Evolutionary conservation across 768 basidiomycete genomes (phyloP), one percentile per base, ranked within the genome.

Genomic region (Russula dissimulans): DNA sequence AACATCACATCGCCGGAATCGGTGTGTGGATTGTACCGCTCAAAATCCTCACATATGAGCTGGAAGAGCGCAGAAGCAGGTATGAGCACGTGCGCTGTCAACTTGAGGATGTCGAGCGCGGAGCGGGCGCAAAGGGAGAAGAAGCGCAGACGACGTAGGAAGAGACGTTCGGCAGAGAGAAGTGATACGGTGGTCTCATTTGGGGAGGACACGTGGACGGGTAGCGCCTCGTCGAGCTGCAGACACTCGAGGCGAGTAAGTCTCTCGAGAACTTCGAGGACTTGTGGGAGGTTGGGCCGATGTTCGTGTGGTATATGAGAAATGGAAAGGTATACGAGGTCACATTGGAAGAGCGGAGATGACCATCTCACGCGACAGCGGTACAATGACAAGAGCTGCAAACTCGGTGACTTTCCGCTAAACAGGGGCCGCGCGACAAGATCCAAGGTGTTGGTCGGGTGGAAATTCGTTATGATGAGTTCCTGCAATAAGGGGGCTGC

Each of bases 251-350:
- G 62, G 53, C 54, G 59, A 22, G 48, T 38, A 1, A 62, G 39
- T 34, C 48, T 15, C 31, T 39, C 41, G 46, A 63, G 62, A 9
- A 61, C 62, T 10, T 55, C 48, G 42, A 61, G 62, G 31, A 62
- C 53, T 43, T 51, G 59, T 3, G 43, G 18, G 43, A 56, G 43
- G 14, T 18, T 18, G 31, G 62, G 62, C 4, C 52, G 36, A 15
- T 55, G 38, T 2, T 56, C 47, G 41, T 44, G 43, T 7, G 44
- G 59, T 18, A 62, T 49, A 47, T 61, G 62, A 22, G 59, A 61
- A 55, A 63, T 42, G 45, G 46, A 61, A 36, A 63, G 62, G 38
- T 61, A 61, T 51, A 63, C 60, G 54, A 63, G 59, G 48, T 61
- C 45, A 29, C 53, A 50, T 43, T 45, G 62, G 22, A 63, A 36